phyloP scores from a whole-genome alignment of 208 protist genomes.

The Trypanosoma scelopori region DNA sequence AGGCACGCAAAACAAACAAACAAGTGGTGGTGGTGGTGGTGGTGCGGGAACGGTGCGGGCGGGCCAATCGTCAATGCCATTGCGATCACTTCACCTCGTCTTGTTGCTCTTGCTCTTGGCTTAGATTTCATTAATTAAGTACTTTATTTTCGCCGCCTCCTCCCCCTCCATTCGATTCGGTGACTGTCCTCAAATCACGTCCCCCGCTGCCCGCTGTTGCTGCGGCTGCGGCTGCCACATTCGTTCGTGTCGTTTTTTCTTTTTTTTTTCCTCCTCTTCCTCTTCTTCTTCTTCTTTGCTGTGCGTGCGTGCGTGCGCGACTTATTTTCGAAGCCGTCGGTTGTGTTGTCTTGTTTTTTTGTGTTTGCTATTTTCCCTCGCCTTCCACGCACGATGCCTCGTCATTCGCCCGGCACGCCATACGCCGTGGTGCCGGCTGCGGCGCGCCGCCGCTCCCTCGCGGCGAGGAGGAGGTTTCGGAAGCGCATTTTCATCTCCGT shows the following conservation, averaged over 20 bases:
- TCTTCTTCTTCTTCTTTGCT: conserved; percentile 7
- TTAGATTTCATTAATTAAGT: no score
- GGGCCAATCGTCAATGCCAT: no score
- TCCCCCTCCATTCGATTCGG: no score
- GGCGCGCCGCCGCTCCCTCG: conserved; percentile 26
- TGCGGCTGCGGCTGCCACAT: background rate
- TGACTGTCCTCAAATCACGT: no score
- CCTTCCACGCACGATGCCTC: background rate
- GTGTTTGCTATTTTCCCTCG: conserved; percentile 2
- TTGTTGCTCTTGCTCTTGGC: no score
- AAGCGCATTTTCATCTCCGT: conserved; percentile 56
- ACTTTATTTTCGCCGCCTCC: no score
- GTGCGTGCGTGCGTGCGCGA: background rate
- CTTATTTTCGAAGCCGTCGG: background rate
- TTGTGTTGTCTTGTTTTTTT: conserved; percentile 4
- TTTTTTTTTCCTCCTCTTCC: background rate
- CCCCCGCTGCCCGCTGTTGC: no score
- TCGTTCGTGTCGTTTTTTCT: background rate
- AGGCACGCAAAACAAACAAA: no score
- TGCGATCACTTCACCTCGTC: no score
- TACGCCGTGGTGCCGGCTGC: no score
- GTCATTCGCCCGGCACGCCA: background rate
- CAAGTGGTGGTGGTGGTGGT: no score
- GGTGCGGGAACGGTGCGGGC: no score
- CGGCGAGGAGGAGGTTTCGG: conserved; percentile 42